Conservation (phyloP, 441 rosid species). For the Gossypium trilobum region DNA sequence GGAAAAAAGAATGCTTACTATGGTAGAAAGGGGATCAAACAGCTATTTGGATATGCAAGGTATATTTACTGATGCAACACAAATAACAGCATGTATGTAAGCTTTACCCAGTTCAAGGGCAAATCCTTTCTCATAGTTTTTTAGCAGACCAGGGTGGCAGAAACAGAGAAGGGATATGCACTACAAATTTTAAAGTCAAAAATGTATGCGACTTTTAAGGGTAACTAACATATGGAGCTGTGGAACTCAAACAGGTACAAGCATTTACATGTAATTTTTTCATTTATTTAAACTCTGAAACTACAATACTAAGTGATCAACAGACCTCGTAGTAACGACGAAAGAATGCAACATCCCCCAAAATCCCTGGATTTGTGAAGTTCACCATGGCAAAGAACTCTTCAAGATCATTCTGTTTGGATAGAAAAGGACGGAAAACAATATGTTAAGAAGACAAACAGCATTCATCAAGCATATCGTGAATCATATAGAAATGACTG, state of each 20-base stretch:
- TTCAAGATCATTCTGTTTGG: constrained; percentile 87
- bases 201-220: background rate
- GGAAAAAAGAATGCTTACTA: background rate
- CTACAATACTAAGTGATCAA: constrained; percentile 10
- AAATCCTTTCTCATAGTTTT: background rate
- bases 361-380: constrained; percentile 87
- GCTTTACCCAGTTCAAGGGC: background rate
- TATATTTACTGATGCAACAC: background rate
- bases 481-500: constrained; percentile 16
- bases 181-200: background rate
- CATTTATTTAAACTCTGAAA: background rate
- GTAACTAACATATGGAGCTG: background rate
- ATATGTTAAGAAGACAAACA: background rate
- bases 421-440: background rate
- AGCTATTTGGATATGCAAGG: background rate
- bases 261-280: background rate
- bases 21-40: background rate
- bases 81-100: background rate
- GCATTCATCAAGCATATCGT: background rate
- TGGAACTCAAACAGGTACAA: background rate
- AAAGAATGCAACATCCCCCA: constrained; percentile 83
- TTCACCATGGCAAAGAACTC: constrained; percentile 98
- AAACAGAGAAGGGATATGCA: background rate
- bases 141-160: background rate
- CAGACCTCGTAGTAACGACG: constrained; percentile 87